These are phyloP conservation scores for Suillus subluteus DNA, from an alignment of 768 basidiomycete genomes.

Conservation along the genomic window DNA sequence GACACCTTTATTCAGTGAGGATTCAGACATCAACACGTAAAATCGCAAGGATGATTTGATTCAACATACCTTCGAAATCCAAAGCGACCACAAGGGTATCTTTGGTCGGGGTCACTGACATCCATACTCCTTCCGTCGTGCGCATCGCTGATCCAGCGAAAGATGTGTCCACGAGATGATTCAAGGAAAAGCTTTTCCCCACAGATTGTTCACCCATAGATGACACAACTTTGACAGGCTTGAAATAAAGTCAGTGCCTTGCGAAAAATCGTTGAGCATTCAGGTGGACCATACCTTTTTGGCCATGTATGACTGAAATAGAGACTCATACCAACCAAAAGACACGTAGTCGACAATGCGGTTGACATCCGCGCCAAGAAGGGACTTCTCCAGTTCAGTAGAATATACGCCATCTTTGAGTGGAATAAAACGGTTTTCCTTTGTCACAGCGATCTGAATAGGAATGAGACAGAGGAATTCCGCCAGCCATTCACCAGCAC, in stretches of 20 bases:
- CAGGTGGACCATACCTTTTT: conserved; percentile 42
- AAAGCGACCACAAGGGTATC: conserved; percentile 58
- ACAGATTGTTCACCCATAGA: conserved; percentile 75
- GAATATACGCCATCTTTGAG: conserved; percentile 62
- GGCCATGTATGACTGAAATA: conserved; percentile 66
- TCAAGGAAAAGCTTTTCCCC: conserved; percentile 61
- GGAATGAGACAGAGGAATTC: conserved; percentile 65
- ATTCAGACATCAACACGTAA: background rate
- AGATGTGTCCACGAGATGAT: conserved; percentile 65
- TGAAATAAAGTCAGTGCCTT: background rate
- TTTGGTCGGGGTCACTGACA: conserved; percentile 65
- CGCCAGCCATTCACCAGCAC: conserved; percentile 63
- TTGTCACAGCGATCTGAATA: conserved; percentile 62
- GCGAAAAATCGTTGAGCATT: background rate
- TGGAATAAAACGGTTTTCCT: conserved; percentile 63
- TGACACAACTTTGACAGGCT: conserved; percentile 68
- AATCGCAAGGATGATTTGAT: conserved; percentile 9
- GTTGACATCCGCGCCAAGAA: conserved; percentile 62
- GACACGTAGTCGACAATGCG: conserved; percentile 57
- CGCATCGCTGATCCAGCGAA: conserved; percentile 70
- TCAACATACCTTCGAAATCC: conserved; percentile 59
- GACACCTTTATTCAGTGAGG: conserved; percentile 40
- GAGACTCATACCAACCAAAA: conserved; percentile 67
- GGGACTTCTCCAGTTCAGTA: conserved; percentile 48
- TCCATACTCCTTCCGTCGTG: conserved; percentile 70